Percentiles rank a stretch among this genome's conserved stretches.
These are phyloP conservation scores for Zychaea mexicana DNA, from an alignment of 371 early-diverging fungal species.

Conservation along the genomic window DNA sequence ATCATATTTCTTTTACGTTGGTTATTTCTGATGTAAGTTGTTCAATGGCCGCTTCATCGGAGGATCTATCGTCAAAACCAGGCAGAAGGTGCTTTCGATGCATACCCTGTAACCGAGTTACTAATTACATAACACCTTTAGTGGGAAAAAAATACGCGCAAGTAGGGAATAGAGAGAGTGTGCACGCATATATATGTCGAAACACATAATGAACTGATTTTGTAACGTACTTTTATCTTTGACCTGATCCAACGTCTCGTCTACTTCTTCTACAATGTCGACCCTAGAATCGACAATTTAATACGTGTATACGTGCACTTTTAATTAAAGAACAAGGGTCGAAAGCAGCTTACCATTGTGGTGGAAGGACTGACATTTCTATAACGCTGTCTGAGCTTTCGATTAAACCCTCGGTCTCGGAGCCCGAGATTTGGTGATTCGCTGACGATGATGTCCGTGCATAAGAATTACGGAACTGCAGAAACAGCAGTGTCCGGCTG, in stretches of 20 bases:
- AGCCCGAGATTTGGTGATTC: conserved; percentile 38
- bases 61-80: conserved; percentile 89
- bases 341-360: conserved; percentile 70
- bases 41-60: conserved; percentile 87
- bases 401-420: conserved; percentile 71
- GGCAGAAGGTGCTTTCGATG: conserved; percentile 92
- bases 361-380: conserved; percentile 81
- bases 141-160: no score
- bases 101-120: conserved; percentile 80
- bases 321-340: neutral
- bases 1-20: conserved; percentile 45
- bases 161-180: no score
- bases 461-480: conserved; percentile 93
- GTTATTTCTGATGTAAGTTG: conserved; percentile 82
- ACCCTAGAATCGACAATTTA: conserved; percentile 73
- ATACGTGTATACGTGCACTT: no score
- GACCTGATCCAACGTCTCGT: conserved; percentile 57
- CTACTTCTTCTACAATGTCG: conserved; percentile 85
- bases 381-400: conserved; percentile 66
- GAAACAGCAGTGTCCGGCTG: conserved; percentile 87
- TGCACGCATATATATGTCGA: no score
- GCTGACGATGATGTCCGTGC: conserved; percentile 62
- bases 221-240: conserved; percentile 62
- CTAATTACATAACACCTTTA: conserved; percentile 51
- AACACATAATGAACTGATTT: no score